Base-by-base conservation (phyloP, 208 protist species). In the Eutreptiella sp. region DNA sequence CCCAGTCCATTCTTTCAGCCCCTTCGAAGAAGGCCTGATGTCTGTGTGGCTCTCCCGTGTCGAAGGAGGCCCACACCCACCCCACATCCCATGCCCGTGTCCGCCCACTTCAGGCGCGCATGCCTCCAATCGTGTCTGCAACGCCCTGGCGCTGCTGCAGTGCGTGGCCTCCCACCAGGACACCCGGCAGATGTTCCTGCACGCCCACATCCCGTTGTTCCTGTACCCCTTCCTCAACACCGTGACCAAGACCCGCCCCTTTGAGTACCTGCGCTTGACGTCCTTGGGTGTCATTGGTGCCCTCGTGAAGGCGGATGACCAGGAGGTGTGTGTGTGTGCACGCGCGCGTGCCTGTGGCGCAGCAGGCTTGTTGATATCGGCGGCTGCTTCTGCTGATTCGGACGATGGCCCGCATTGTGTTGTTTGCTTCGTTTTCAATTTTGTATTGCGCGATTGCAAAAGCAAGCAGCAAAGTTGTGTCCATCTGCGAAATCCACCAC, bases 201-300 rank as follows among this genome's bases (percentile, higher is more conserved):
- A 95, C 34, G 94, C 96, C 1, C 93, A 99, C 53, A 98, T 99
- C 52, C 96, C 95, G 38, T 83, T 99, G 38, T 99, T 97, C 67
- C 82, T 99, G 7, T 99, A 99, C 70, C 97, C 97, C 11, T 99
- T 99, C 72, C 83, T 99, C 21, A 96, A 96, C 69, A 97, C 90
- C 2, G 75, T 83, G 31, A 80, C 74, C 63, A 87, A 86, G 71
- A 81, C 78, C 67, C 63, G 90, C 75, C 77, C 88, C 48, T 92
- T 93, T 82, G 96, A 99, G 72, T 96, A 94, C 58, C 76, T 99
- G 27, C 83, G 95, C 19, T 79, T 99, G 23, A 99, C 96, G 14
- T 92, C 83, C 11, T 84, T 99, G 1, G 96, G 96, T 68, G 95
- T 99, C 19, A 99, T 99, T 71, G 96, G 95, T 4, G 92, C 94